Evolutionary conservation across 495 filamentous ascomycete genomes (phyloP).

Genomic region (Lasiosphaeria miniovina): DNA sequence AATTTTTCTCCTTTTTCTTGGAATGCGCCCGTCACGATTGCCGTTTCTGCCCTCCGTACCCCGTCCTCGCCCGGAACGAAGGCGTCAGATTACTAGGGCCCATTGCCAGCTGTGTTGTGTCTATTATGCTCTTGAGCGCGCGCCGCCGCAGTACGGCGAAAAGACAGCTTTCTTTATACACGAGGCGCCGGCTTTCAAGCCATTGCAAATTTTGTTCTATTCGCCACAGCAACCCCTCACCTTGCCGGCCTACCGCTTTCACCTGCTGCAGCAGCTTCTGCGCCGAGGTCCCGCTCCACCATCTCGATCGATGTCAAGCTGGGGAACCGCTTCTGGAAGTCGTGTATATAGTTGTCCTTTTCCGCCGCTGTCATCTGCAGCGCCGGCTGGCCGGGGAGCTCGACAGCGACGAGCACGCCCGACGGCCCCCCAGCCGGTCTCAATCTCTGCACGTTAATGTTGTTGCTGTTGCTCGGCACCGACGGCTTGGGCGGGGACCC

Average conservation of each 20-base stretch:
- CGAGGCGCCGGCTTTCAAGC: background rate
- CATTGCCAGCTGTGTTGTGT: no score
- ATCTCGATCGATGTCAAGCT: constrained; percentile 78
- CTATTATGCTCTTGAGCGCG: no score
- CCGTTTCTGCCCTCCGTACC: no score
- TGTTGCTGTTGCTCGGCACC: constrained; percentile 2
- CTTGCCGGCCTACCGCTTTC: background rate
- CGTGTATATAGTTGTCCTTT: constrained; percentile 53
- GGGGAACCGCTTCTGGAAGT: constrained; percentile 81
- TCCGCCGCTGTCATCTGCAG: constrained; percentile 47
- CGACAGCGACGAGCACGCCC: constrained; percentile 39
- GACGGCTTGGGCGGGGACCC: constrained; percentile 38
- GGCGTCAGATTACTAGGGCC: no score
- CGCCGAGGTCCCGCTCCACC: constrained; percentile 57
- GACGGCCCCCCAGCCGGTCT: background rate
- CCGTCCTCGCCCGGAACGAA: no score
- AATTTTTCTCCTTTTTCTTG: no score
- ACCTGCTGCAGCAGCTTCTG: constrained; percentile 14
- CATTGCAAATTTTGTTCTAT: no score
- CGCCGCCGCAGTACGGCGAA: background rate
- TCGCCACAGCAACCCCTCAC: background rate
- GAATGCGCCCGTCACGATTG: no score
- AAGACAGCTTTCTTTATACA: background rate
- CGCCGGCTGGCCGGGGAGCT: constrained; percentile 40
- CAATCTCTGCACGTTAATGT: constrained; percentile 13